Base-by-base conservation (phyloP, 2,329 filamentous ascomycete species). In the Cladosporium sp. region DNA sequence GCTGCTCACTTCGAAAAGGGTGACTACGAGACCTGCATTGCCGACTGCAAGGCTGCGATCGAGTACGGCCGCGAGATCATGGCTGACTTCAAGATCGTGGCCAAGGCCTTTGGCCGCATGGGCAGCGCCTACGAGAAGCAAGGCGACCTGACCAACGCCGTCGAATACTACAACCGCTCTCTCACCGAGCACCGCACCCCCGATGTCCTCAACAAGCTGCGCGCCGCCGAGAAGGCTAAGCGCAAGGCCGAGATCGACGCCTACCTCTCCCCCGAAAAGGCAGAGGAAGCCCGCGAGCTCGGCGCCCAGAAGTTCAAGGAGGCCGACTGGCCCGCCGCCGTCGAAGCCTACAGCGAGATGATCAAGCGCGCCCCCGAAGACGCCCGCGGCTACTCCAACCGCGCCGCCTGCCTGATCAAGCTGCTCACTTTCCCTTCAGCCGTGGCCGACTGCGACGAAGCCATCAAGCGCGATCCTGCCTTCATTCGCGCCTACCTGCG, bases 231-330 rank as follows among this genome's bases (percentile, higher is more conserved):
- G 79, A 95, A 95, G 74, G 83, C 84, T 65, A 92, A 96, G 80
- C 84, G 83, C 62, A 90, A 89, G 62, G 78, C 82, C 20, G 88
- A 90, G 60, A 90, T 84, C 74, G 76, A 86, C 62, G 85, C 92
- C 2, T 97, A 97, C 75, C 79, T 99, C 66, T 89, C 94, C 76
- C 90, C 94, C 0, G 88, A 79, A 66, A 93, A 97, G 80, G 94
- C 94, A 20, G 94, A 99, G 70, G 90, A 96, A 79, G 92, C 94
- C 13, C 91, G 94, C 65, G 90, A 96, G 73, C 86, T 95, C 59
- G 94, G 94, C 44, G 97, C 97, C 77, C 85, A 90, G 75, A 96
- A 95, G 77, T 99, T 99, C 83, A 97, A 97, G 81, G 91, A 91
- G 68, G 87, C 84, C 32, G 92, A 99, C 76, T 97, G 92, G 89